Conservation (phyloP, 345 rosid genomes). For the Eucalyptus pauciflora region DNA sequence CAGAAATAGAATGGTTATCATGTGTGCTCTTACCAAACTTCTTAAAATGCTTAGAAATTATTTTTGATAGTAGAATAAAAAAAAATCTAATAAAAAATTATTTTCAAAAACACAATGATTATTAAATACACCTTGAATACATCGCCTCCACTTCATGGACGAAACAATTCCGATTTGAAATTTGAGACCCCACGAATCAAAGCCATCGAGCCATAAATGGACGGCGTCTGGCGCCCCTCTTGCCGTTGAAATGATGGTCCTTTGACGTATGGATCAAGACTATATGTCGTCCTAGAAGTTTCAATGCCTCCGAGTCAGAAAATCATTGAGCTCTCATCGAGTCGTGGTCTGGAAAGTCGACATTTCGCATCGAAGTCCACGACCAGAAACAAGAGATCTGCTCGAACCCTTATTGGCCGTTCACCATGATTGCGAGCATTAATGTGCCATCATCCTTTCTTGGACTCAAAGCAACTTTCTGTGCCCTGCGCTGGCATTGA, state of each 20-base stretch:
- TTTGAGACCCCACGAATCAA: neutral
- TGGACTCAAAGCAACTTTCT: neutral
- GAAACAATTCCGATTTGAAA: neutral
- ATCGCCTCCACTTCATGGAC: neutral
- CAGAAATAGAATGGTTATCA: too few relatives aligned
- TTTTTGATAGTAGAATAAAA: accelerated
- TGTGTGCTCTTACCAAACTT: accelerated
- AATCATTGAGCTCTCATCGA: neutral
- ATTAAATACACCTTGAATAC: too few relatives aligned
- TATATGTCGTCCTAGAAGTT: neutral
- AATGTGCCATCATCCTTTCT: neutral
- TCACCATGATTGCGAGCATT: neutral
- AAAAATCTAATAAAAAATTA: too few relatives aligned
- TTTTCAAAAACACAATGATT: too few relatives aligned
- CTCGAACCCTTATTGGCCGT: neutral
- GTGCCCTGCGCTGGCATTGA: neutral
- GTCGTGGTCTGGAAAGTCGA: neutral
- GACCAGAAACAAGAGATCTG: neutral
- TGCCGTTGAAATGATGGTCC: neutral
- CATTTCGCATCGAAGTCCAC: neutral
- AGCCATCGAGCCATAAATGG: neutral
- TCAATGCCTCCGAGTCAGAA: neutral
- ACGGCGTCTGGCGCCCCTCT: neutral
- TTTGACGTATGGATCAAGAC: neutral
- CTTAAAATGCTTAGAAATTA: accelerated